Evolutionary conservation across 805 yeast genomes (phyloP).

Genomic region (Clavispora santaluciae): DNA sequence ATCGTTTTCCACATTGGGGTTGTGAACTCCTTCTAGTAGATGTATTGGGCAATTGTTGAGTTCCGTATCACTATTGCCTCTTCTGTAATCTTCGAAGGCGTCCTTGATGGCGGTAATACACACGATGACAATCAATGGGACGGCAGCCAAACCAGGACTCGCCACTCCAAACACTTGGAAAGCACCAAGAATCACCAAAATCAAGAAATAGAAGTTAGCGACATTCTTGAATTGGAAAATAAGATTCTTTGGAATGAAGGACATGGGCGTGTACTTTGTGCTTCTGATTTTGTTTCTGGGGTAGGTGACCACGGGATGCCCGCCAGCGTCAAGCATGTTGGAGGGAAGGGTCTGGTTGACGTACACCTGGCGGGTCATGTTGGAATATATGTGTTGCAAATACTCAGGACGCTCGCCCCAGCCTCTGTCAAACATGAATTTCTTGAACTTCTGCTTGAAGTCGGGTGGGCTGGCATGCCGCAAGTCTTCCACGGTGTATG

Average conservation of each 20-base stretch:
- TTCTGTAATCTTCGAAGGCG: slow-evolving; percentile 75
- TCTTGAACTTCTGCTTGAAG: slow-evolving; percentile 7
- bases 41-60: slow-evolving; percentile 66
- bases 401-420: slow-evolving; percentile 29
- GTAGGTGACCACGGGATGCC: slow-evolving; percentile 55
- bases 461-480: slow-evolving; percentile 9
- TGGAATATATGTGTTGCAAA: slow-evolving; percentile 32
- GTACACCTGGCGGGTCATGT: slow-evolving; percentile 41
- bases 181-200: slow-evolving; percentile 74
- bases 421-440: slow-evolving; percentile 16
- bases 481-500: slow-evolving; percentile 11
- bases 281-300: slow-evolving; percentile 92
- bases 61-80: slow-evolving; percentile 68
- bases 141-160: slow-evolving; percentile 67
- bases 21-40: slow-evolving; percentile 47
- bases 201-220: slow-evolving; percentile 84
- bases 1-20: slow-evolving; percentile 54
- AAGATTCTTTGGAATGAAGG: slow-evolving; percentile 84
- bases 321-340: slow-evolving; percentile 44
- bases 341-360: slow-evolving; percentile 48
- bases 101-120: slow-evolving; percentile 71
- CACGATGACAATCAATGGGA: slow-evolving; percentile 76
- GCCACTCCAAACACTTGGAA: slow-evolving; percentile 79
- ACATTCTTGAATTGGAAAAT: slow-evolving; percentile 67
- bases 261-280: slow-evolving; percentile 87